Evolutionary conservation across 192 early-diverging fungal species (phyloP), one percentile per base, ranked within the genome.

Genomic region (Coemansia sp.): DNA sequence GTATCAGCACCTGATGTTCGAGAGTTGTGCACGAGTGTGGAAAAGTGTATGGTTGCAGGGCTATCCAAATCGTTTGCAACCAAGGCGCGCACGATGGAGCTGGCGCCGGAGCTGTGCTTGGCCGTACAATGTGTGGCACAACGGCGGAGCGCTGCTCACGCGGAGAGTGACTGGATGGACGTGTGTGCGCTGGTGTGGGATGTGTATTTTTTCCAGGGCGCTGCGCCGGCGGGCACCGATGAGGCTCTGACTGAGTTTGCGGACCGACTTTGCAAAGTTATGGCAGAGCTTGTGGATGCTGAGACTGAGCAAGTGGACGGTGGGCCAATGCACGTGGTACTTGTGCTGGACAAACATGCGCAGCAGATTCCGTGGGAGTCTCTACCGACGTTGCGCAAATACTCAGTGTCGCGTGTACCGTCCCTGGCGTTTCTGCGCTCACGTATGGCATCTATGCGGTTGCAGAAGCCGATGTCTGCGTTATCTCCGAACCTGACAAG

Each of bases 291-390:
- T 40, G 36, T 25, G 14, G 38, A 11, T 23, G 8, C 38, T 5
- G 44, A 48, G 8, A 7, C 54, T 89, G 50, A 57, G 75, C 31
- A 14, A 34, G n/a, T 0, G 42, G 1, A 34, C 2, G 8, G 63
- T 40, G 40, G 40, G 14, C 14, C 31, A 34, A 34, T 34, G 23
- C 94, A 97, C 71, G 61, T 91, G 2, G 85, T 99, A 38, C 60
- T 99, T 25, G 86, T 96, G 8, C 78, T 93, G 22, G 96, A 98
- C 58, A 93, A 93, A 66, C 76, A 93, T 57, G 70, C 88, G 0
- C 92, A 97, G 60, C 78, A 82, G 59, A 74, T 97, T 4, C 97
- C 97, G 2, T 94, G 96, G 87, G 97, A 99, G 70, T 89, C 85
- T 47, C 60, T 95, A 21, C 91, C 93, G 0, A 78, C 74, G 21